Evolutionary conservation across 2,329 filamentous ascomycete genomes (phyloP).

Genomic region (Exophiala sp.): DNA sequence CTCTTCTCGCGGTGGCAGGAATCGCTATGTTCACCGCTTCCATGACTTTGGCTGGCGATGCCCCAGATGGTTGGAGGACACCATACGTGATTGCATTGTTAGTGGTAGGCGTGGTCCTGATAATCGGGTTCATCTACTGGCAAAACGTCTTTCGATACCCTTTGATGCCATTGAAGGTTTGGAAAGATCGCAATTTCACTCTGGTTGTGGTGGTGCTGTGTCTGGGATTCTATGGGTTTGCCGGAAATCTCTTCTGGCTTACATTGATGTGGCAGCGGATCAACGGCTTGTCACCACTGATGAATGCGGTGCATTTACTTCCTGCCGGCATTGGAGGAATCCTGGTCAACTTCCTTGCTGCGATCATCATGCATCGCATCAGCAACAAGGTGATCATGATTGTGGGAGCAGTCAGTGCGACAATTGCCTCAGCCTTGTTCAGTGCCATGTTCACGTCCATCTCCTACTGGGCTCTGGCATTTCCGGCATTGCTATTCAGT

Average conservation of each 20-base stretch:
- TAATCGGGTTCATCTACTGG: slow-evolving; percentile 57
- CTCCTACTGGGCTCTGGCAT: slow-evolving; percentile 61
- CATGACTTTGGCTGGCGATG: slow-evolving; percentile 52
- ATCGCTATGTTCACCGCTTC: slow-evolving; percentile 60
- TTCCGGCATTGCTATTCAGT: slow-evolving; percentile 55
- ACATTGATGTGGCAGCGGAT: slow-evolving; percentile 60
- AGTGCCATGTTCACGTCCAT: slow-evolving; percentile 51
- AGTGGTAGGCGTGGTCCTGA: slow-evolving; percentile 52
- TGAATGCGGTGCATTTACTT: slow-evolving; percentile 57
- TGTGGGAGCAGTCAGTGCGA: slow-evolving; percentile 44
- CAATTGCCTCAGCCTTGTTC: slow-evolving; percentile 47
- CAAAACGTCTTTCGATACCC: slow-evolving; percentile 49
- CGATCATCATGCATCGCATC: slow-evolving; percentile 55
- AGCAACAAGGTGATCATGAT: slow-evolving; percentile 60
- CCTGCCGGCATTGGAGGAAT: slow-evolving; percentile 61
- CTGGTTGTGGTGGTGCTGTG: slow-evolving; percentile 54
- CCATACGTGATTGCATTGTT: slow-evolving; percentile 58
- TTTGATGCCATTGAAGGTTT: slow-evolving; percentile 46
- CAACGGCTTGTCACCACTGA: slow-evolving; percentile 48
- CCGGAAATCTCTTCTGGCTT: slow-evolving; percentile 56
- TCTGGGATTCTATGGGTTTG: slow-evolving; percentile 59
- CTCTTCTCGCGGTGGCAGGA: slow-evolving; percentile 55
- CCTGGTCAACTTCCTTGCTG: slow-evolving; percentile 58
- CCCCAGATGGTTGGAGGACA: slow-evolving; percentile 57
- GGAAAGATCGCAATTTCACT: slow-evolving; percentile 59